phyloP scores from a whole-genome alignment of 768 basidiomycete genomes.

The Suillus paluster region DNA sequence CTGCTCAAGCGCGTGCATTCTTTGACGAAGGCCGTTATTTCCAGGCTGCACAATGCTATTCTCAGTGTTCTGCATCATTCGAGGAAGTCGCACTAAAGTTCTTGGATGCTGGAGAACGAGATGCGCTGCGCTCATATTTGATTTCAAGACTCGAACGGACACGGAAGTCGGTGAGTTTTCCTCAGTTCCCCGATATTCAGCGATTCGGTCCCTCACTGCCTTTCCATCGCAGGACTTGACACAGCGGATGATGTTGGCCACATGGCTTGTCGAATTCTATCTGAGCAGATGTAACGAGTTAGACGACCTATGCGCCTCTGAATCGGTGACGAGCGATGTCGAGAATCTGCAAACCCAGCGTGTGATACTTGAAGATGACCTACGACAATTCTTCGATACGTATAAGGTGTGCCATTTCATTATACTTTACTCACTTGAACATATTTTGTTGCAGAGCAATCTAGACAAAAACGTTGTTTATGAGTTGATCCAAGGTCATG shows the following conservation, averaged over 20 bases:
- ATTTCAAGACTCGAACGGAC: conserved; percentile 86
- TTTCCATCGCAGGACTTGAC: conserved; percentile 70
- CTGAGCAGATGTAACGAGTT: conserved; percentile 95
- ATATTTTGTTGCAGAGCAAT: conserved; percentile 59
- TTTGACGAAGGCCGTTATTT: conserved; percentile 85
- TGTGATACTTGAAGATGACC: conserved; percentile 87
- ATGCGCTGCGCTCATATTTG: conserved; percentile 89
- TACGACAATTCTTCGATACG: conserved; percentile 89
- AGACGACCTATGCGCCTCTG: conserved; percentile 92
- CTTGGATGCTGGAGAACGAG: conserved; percentile 86
- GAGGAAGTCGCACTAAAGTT: conserved; percentile 94
- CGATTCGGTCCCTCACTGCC: not conserved
- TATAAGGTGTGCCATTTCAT: conserved; percentile 69
- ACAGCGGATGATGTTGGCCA: conserved; percentile 96
- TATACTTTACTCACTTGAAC: conserved; percentile 1
- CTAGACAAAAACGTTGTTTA: conserved; percentile 86
- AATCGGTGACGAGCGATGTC: conserved; percentile 77
- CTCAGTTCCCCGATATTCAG: not conserved
- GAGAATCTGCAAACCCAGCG: conserved; percentile 85
- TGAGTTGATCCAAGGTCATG: conserved; percentile 92
- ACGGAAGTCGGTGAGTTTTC: conserved; percentile 68
- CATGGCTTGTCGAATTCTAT: conserved; percentile 98
- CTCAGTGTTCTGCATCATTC: conserved; percentile 85
- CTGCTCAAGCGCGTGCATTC: conserved; percentile 79
- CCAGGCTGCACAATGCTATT: conserved; percentile 90